These are phyloP conservation scores for Cladophialophora carrionii DNA, from an alignment of 2,329 filamentous ascomycete genomes.

Conservation along the genomic window DNA sequence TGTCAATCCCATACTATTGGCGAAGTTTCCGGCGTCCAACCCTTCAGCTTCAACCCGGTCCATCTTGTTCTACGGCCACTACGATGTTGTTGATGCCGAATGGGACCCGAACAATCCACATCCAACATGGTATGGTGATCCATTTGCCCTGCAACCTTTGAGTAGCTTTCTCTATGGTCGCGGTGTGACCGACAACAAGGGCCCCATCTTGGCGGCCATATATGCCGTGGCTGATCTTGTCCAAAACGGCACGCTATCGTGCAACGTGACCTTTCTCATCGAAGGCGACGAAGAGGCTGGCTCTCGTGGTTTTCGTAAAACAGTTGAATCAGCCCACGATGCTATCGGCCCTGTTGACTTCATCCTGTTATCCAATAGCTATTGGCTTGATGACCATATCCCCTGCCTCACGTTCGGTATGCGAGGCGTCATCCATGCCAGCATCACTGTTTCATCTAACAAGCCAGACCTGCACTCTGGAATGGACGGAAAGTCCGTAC, in stretches of 20 bases:
- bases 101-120: slow-evolving; percentile 21
- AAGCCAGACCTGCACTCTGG: slow-evolving; percentile 91
- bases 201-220: slow-evolving; percentile 88
- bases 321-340: slow-evolving; percentile 76
- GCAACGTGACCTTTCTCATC: slow-evolving; percentile 90
- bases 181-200: slow-evolving; percentile 97
- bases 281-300: slow-evolving; percentile 97
- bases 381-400: slow-evolving; percentile 96
- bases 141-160: slow-evolving; percentile 84
- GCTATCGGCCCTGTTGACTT: slow-evolving; percentile 91
- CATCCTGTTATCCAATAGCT: slow-evolving; percentile 94
- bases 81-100: slow-evolving; percentile 93
- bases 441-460: slow-evolving; percentile 80
- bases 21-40: slow-evolving; percentile 69
- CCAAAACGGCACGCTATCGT: slow-evolving; percentile 78
- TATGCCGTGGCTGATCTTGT: slow-evolving; percentile 90
- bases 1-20: slow-evolving; percentile 91
- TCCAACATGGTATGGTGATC: slow-evolving; percentile 77
- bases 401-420: slow-evolving; percentile 95
- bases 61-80: slow-evolving; percentile 95
- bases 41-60: slow-evolving; percentile 62
- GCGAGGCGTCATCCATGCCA: slow-evolving; percentile 90
- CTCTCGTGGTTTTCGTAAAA: slow-evolving; percentile 84
- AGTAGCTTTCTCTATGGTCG: slow-evolving; percentile 94
- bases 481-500: slow-evolving; percentile 90